These are phyloP conservation scores for Saccharomyces kudriavzevii DNA, from an alignment of 805 yeast species.

Conservation along the genomic window DNA sequence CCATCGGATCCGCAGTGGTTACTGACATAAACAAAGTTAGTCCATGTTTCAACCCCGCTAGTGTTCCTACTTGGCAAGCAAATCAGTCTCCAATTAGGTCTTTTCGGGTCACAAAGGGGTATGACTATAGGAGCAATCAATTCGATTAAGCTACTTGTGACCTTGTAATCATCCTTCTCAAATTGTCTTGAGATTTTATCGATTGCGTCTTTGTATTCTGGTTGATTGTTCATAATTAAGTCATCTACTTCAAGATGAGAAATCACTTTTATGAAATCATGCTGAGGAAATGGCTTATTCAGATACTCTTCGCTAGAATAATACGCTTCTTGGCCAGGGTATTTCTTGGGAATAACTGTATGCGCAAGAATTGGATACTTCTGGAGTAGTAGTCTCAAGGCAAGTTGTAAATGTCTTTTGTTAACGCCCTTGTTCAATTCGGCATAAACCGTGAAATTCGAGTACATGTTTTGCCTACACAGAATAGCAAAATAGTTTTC, in stretches of 20 bases:
- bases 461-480: constrained; percentile 20
- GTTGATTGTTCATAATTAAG: constrained; percentile 18
- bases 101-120: constrained; percentile 11
- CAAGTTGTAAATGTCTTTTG: constrained; percentile 5
- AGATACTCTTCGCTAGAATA: constrained; percentile 18
- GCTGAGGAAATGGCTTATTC: constrained; percentile 13
- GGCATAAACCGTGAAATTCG: constrained; percentile 17
- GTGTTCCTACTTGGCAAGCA: constrained; percentile 8
- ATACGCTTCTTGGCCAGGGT: constrained; percentile 10
- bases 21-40: constrained; percentile 14
- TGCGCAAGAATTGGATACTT: constrained; percentile 17
- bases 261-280: constrained; percentile 19
- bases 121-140: constrained; percentile 11
- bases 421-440: constrained; percentile 11
- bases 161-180: constrained; percentile 7
- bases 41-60: not conserved
- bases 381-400: constrained; percentile 13
- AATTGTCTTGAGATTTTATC: constrained; percentile 7
- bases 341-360: constrained; percentile 14
- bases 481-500: constrained; percentile 22
- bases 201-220: constrained; percentile 9
- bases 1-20: constrained; percentile 25
- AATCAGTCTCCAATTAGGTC: constrained; percentile 22
- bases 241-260: constrained; percentile 12
- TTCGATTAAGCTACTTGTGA: constrained; percentile 9